Evolutionary conservation across 106 monocot species (phyloP).

Genomic region (Platanthera zijinensis): DNA sequence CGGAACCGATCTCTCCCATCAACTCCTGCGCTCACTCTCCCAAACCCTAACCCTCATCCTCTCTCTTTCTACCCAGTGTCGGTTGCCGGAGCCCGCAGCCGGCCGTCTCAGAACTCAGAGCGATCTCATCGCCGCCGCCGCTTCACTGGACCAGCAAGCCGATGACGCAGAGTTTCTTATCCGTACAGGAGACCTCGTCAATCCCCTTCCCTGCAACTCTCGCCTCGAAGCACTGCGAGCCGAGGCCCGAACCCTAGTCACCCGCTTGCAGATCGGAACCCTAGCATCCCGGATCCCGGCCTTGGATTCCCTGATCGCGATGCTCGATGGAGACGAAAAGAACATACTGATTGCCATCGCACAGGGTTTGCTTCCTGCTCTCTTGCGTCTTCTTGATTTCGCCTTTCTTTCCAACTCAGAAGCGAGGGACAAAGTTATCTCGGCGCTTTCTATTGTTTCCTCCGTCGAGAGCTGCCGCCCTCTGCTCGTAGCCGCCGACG

Average conservation of each 20-base stretch:
- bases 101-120: conserved; percentile 66
- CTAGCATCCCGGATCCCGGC: conserved; percentile 21
- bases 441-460: conserved; percentile 40
- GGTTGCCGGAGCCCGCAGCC: conserved; percentile 27
- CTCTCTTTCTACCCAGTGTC: conserved; percentile 31
- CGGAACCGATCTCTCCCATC: conserved; percentile 23
- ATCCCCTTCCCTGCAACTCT: neutral
- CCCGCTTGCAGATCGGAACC: conserved; percentile 53
- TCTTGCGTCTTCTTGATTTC: conserved; percentile 50
- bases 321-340: conserved; percentile 38
- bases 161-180: conserved; percentile 42
- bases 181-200: conserved; percentile 19
- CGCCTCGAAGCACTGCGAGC: conserved; percentile 21
- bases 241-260: conserved; percentile 30
- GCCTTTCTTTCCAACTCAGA: conserved; percentile 7
- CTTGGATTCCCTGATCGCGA: conserved; percentile 27
- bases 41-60: conserved; percentile 33
- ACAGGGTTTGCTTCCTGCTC: conserved; percentile 33
- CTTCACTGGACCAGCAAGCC: conserved; percentile 34
- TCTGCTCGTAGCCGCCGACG: conserved; percentile 38
- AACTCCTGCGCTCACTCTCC: conserved; percentile 38
- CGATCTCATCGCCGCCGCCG: conserved; percentile 39
- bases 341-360: conserved; percentile 35
- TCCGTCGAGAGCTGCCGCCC: conserved; percentile 47
- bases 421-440: conserved; percentile 34